Conservation (phyloP, 495 filamentous ascomycete genomes). For the Articulospora tetracladia region DNA sequence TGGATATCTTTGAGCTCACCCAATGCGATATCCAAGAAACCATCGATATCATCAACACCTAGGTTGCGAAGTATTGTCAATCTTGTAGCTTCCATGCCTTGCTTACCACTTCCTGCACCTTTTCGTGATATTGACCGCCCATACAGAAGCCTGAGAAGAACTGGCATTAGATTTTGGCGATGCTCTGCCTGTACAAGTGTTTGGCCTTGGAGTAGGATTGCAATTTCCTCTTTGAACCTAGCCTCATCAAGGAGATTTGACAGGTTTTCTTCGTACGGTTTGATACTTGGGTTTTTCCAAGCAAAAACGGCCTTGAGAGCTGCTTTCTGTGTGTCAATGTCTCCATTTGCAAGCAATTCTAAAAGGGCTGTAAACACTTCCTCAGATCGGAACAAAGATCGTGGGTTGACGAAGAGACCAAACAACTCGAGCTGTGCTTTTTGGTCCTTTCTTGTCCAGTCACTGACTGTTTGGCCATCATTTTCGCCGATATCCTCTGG, state of each 20-base stretch:
- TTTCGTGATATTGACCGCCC: conserved; percentile 82
- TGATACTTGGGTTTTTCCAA: conserved; percentile 77
- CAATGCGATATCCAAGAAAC: conserved; percentile 81
- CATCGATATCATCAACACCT: conserved; percentile 57
- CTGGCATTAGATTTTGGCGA: conserved; percentile 66
- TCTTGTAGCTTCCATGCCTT: conserved; percentile 61
- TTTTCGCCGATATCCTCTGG: conserved; percentile 31
- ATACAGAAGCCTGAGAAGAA: conserved; percentile 85
- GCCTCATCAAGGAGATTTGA: conserved; percentile 87
- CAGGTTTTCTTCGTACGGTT: conserved; percentile 80
- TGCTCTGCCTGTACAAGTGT: conserved; percentile 73
- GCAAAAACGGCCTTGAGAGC: conserved; percentile 81
- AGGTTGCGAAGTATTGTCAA: conserved; percentile 48
- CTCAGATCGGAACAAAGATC: conserved; percentile 69
- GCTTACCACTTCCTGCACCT: conserved; percentile 57
- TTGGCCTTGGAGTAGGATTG: conserved; percentile 80
- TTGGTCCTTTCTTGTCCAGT: conserved; percentile 67
- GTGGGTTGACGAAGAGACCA: conserved; percentile 78
- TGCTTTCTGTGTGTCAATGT: conserved; percentile 80
- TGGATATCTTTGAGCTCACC: conserved; percentile 59
- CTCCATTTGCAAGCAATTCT: conserved; percentile 75
- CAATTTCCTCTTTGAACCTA: conserved; percentile 85
- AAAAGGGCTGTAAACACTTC: conserved; percentile 75
- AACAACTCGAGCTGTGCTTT: conserved; percentile 80
- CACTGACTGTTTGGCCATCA: conserved; percentile 38